A percentile compares a stretch with the other conserved stretches of the same genome.
Conservation (phyloP, 2,329 filamentous ascomycete genomes). For the Alternaria rosae region DNA sequence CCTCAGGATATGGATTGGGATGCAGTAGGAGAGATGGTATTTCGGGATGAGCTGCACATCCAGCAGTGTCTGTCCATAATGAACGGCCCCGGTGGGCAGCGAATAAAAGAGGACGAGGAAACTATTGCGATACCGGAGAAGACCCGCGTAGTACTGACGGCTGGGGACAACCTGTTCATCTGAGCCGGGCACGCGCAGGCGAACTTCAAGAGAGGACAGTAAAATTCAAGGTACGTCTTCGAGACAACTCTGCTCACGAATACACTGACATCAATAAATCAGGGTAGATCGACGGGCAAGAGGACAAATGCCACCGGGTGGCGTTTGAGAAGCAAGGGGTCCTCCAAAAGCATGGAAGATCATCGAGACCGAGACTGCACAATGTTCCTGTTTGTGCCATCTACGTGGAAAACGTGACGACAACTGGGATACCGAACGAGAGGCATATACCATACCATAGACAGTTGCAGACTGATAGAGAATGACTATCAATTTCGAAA, state of each 20-base stretch:
- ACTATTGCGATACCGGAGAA: slow-evolving; percentile 23
- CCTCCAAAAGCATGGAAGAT: not conserved
- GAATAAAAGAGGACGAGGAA: slow-evolving; percentile 32
- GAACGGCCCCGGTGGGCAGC: slow-evolving; percentile 22
- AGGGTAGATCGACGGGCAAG: not conserved
- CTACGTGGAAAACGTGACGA: not conserved
- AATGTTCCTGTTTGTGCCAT: not conserved
- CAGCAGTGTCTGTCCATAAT: slow-evolving; percentile 29
- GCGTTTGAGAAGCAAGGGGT: not conserved
- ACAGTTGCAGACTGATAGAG: not conserved
- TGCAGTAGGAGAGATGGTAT: slow-evolving; percentile 26
- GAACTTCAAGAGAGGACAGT: not conserved
- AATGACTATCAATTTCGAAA: not conserved
- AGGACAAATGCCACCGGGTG: slow-evolving; percentile 25
- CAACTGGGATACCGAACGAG: not conserved
- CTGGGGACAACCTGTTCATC: slow-evolving; percentile 5
- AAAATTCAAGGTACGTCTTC: not conserved
- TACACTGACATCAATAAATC: not conserved
- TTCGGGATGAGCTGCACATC: slow-evolving; percentile 34
- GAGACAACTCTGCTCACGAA: not conserved
- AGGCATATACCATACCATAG: not conserved
- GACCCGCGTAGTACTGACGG: slow-evolving; percentile 21
- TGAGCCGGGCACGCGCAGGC: not conserved
- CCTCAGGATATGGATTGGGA: slow-evolving; percentile 29
- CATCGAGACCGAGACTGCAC: not conserved